Conservation (phyloP, 1,139 yeast genomes). For the Lodderomyces metapsilosis region DNA sequence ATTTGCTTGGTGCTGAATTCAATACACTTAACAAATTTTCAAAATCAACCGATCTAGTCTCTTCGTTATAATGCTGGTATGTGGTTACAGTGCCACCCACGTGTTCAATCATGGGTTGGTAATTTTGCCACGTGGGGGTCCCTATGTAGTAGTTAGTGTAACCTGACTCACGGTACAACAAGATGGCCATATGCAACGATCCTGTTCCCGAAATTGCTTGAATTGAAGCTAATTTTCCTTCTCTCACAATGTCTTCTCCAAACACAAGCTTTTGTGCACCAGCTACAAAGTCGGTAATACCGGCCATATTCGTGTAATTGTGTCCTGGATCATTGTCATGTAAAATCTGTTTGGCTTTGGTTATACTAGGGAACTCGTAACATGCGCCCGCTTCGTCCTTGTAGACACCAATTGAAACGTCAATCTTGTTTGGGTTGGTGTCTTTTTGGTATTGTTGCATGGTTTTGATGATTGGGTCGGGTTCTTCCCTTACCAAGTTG, state of each 20-base stretch:
- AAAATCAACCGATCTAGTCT: constrained; percentile 30
- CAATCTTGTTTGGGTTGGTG: constrained; percentile 31
- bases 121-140: constrained; percentile 43
- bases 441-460: constrained; percentile 29
- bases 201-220: constrained; percentile 49
- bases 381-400: constrained; percentile 37
- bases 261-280: constrained; percentile 39
- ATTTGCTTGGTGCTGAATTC: constrained; percentile 26
- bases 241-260: constrained; percentile 25
- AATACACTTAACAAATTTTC: constrained; percentile 26
- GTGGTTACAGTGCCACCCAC: constrained; percentile 26
- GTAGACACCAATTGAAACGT: constrained; percentile 45
- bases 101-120: constrained; percentile 34
- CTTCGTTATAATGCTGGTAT: constrained; percentile 35
- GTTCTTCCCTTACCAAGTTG: constrained; percentile 23
- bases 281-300: constrained; percentile 35
- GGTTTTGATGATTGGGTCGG: constrained; percentile 41
- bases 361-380: constrained; percentile 39
- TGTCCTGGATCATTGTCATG: constrained; percentile 41
- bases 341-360: constrained; percentile 33
- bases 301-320: constrained; percentile 44
- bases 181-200: constrained; percentile 39
- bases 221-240: constrained; percentile 33
- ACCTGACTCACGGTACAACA: constrained; percentile 30
- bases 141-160: constrained; percentile 34